phyloP scores from a whole-genome alignment of 495 filamentous ascomycete species.

The Penicillium ochrochloron region DNA sequence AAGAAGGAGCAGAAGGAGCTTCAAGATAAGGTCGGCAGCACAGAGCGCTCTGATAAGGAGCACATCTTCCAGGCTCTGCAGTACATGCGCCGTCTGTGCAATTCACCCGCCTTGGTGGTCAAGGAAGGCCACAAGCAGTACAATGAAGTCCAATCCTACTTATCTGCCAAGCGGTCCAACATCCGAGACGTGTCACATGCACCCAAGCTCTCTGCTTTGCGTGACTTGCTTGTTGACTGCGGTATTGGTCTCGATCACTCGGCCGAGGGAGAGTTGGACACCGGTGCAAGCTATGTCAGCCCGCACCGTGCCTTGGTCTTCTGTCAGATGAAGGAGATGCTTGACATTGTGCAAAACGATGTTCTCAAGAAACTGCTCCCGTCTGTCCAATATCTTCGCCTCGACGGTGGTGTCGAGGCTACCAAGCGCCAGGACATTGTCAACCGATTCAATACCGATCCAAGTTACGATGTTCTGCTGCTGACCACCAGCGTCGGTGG shows the following conservation, averaged over 20 bases:
- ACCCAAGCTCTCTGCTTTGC: slow-evolving; percentile 86
- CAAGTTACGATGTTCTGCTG: slow-evolving; percentile 89
- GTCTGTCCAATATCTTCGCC: slow-evolving; percentile 82
- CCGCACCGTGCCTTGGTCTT: slow-evolving; percentile 96
- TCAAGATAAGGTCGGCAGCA: slow-evolving; percentile 72
- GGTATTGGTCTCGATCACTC: slow-evolving; percentile 77
- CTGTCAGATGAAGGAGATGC: slow-evolving; percentile 99
- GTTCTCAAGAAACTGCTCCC: slow-evolving; percentile 87
- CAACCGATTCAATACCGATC: slow-evolving; percentile 97
- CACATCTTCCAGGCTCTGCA: slow-evolving; percentile 99
- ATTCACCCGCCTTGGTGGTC: slow-evolving; percentile 93
- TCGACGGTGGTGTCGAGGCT: slow-evolving; percentile 90
- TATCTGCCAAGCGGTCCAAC: slow-evolving; percentile 69
- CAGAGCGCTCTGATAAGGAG: slow-evolving; percentile 89
- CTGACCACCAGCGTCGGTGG: slow-evolving; percentile 95
- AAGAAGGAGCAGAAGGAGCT: slow-evolving; percentile 89
- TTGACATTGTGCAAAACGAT: slow-evolving; percentile 94
- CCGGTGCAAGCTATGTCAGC: slow-evolving; percentile 80
- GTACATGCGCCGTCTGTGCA: slow-evolving; percentile 99
- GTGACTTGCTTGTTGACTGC: slow-evolving; percentile 90
- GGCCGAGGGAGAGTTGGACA: slow-evolving; percentile 60
- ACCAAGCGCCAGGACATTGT: slow-evolving; percentile 93
- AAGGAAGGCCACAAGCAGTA: slow-evolving; percentile 93
- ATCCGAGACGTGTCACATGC: slow-evolving; percentile 87
- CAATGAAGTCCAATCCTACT: slow-evolving; percentile 74